phyloP scores from a whole-genome alignment of 768 basidiomycete species.

The Suillus spraguei region DNA sequence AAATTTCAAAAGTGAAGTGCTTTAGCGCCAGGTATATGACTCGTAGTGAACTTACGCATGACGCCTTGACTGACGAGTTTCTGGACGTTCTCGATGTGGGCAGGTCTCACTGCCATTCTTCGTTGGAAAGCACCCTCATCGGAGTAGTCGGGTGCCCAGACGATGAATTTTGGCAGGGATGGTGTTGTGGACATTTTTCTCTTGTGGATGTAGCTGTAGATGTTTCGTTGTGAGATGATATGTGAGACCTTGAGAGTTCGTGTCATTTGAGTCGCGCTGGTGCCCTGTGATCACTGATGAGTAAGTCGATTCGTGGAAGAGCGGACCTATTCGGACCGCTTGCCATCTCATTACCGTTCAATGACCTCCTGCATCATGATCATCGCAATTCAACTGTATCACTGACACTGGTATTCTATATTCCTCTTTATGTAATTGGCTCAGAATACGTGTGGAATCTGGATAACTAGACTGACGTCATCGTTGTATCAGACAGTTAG shows the following conservation, averaged over 20 bases:
- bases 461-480: neutral
- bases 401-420: neutral
- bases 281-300: neutral
- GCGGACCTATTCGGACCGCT: slow-evolving; percentile 1
- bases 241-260: neutral
- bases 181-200: slow-evolving; percentile 21
- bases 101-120: slow-evolving; percentile 52
- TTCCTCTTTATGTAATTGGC: neutral
- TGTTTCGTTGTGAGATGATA: neutral
- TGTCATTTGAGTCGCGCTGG: neutral
- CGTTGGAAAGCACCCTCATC: slow-evolving; percentile 55
- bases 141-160: slow-evolving; percentile 69
- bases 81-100: slow-evolving; percentile 50
- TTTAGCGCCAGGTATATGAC: slow-evolving; percentile 14
- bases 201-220: neutral
- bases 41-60: slow-evolving; percentile 45
- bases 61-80: slow-evolving; percentile 39
- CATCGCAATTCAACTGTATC: neutral
- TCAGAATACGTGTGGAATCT: no score
- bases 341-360: no score
- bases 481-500: neutral
- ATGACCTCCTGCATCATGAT: no score
- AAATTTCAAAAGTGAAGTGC: slow-evolving; percentile 8
- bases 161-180: slow-evolving; percentile 42
- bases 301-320: slow-evolving; percentile 6